Evolutionary conservation across 768 basidiomycete species (phyloP).

Genomic region (Hericium coralloides): DNA sequence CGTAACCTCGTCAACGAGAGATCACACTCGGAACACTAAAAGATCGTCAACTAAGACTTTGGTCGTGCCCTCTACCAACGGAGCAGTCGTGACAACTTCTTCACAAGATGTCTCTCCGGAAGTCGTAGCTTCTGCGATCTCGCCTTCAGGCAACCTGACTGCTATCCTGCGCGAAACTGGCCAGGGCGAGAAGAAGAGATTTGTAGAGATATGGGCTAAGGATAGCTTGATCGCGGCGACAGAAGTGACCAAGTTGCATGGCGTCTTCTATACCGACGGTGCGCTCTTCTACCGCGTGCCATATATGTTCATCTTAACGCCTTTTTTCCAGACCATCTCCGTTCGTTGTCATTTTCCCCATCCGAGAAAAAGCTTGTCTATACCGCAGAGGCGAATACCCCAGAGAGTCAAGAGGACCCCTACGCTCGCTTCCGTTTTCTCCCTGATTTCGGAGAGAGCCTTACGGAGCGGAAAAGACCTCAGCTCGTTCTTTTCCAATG

Average conservation of each 20-base stretch:
- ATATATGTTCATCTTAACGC: background rate
- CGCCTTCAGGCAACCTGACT: conserved; percentile 15
- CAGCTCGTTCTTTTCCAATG: conserved; percentile 7
- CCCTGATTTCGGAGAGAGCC: conserved; percentile 11
- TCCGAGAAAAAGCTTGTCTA: conserved; percentile 12
- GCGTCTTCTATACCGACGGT: conserved; percentile 21
- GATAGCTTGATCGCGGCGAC: conserved; percentile 11
- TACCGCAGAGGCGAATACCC: conserved; percentile 11
- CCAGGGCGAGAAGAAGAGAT: conserved; percentile 14
- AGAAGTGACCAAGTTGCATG: conserved; percentile 16
- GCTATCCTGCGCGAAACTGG: conserved; percentile 18
- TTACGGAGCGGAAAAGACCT: conserved; percentile 8
- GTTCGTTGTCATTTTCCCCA: conserved; percentile 10
- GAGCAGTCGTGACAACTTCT: conserved; percentile 5
- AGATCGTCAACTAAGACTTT: conserved; percentile 10
- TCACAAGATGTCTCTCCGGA: conserved; percentile 14
- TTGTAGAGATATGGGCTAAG: conserved; percentile 21
- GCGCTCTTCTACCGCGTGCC: background rate
- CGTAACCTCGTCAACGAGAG: conserved; percentile 6
- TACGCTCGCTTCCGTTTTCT: conserved; percentile 9
- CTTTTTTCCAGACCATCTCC: conserved; percentile 6
- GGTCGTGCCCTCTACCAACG: conserved; percentile 7
- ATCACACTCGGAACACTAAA: conserved; percentile 10
- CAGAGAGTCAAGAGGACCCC: conserved; percentile 6
- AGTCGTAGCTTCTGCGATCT: conserved; percentile 12